phyloP scores from a whole-genome alignment of 2,329 filamentous ascomycete genomes.

The Fusarium anguioides region DNA sequence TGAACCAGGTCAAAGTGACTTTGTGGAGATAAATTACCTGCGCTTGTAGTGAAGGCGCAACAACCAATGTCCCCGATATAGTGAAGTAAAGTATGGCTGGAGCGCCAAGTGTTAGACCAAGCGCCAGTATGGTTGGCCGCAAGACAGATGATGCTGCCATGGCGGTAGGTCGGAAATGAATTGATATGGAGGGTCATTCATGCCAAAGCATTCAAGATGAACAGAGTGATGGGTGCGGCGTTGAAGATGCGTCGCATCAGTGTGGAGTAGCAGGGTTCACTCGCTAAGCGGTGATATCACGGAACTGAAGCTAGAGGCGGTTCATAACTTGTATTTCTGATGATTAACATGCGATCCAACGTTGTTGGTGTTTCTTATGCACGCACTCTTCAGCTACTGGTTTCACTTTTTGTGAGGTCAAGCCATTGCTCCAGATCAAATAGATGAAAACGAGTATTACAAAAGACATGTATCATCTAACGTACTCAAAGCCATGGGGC shows the following conservation, averaged over 20 bases:
- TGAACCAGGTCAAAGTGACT: conserved; percentile 61
- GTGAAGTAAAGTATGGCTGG: conserved; percentile 32
- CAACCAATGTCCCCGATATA: conserved; percentile 23
- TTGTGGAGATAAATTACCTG: conserved; percentile 61
- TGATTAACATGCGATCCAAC: too few species aligned
- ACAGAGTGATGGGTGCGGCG: too few species aligned
- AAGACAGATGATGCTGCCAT: conserved; percentile 13
- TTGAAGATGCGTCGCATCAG: too few species aligned
- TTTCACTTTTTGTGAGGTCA: conserved; percentile 6
- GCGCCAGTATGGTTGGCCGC: conserved; percentile 24
- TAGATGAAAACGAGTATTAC: too few species aligned
- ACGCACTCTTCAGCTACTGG: conserved; percentile 13
- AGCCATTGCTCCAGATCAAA: too few species aligned
- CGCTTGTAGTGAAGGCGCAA: conserved; percentile 31
- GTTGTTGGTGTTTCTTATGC: too few species aligned
- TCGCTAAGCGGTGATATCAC: too few species aligned
- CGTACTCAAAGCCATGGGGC: too few species aligned
- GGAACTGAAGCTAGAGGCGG: neutral
- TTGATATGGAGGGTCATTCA: too few species aligned
- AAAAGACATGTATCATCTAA: too few species aligned
- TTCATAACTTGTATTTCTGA: too few species aligned
- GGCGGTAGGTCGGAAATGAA: neutral
- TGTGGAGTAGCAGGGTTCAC: too few species aligned
- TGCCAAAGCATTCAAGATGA: neutral
- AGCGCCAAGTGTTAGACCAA: conserved; percentile 28